Evolutionary conservation across 768 basidiomycete genomes (phyloP), one percentile per base, ranked within the genome.

Genomic region (Strobilomyces dryophilus): DNA sequence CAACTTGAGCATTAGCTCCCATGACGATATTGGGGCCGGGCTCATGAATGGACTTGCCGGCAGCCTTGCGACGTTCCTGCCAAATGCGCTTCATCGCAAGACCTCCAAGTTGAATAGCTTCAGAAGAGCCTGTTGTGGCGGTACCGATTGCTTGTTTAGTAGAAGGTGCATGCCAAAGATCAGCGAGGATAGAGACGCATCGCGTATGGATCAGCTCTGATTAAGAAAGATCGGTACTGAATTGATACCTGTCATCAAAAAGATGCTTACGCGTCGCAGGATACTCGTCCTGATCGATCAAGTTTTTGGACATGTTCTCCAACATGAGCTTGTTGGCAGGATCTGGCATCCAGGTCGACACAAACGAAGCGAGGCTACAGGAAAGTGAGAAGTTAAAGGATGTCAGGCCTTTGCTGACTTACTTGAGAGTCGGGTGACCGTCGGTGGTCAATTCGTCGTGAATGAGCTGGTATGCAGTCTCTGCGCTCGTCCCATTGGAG

Each of bases 21-120:
- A 83, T 82, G 55, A 83, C 66, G 54, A 83, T 80, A 65, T 82
- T 81, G 5, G 84, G 83, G 11, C 84, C 83, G 5, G 84, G 83
- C 49, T 84, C 79, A 57, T 84, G 77, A 47, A 83, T 82, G 43
- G 78, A 78, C 60, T 86, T 86, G 15, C 86, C 85, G 0, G 74
- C 76, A 4, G 77, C 78, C 67, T 83, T 85, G 70, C 82, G 80
- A 65, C 76, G 79, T 57, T 76, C 80, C 62, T 87, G 85, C 85
- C 85, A 87, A 51, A 77, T 66, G 60, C 81, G 79, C 71, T 87
- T 87, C 77, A 87, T 79, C 34, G 85, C 84, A 14, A 87, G 73
- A 36, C 85, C 86, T 8, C 83, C 85, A 15, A 87, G 82, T 66
- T 84, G 82, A 63, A 87, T 86, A 5, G 85, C 85, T 67, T 87